Base-by-base conservation (phyloP, 2,329 filamentous ascomycete genomes). In the Alternaria arbusti region DNA sequence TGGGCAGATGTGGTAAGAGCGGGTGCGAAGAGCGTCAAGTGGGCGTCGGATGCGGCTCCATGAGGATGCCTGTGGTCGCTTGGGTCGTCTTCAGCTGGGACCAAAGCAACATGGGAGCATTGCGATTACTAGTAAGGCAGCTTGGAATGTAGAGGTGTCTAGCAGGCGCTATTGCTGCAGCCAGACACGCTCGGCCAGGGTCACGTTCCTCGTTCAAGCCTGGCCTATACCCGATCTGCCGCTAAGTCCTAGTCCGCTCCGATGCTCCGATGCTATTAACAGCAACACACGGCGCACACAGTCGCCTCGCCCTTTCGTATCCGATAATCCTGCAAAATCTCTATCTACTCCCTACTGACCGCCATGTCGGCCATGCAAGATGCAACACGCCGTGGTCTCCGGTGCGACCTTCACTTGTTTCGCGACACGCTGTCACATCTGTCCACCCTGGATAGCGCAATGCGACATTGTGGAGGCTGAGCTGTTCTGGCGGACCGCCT, bases 401-500 rank as follows among this genome's bases (percentile, higher is more conserved):
- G 55, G 54, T n/a, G 22, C 20, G 49, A 25, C 20, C 46, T 10
- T 46, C 12, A 49, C 15, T 25, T 17, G 54, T 45, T 47, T 44
- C 25, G 50, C 54, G 44, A 55, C 43, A 44, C 52, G 47, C 43
- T 55, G 60, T 57, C 63, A 52, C 20, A 23, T n/a, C 30, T 55
- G 49, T 44, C 52, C 25, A 50, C 36, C 54, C 52, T 43, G 56
- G 32, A 26, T 28, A 26, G 32, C 23, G 25, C 51, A 2, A 23
- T 50, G 57, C 47, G 28, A 60, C 60, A 52, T 57, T 49, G 30
- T 58, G 44, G 45, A 59, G 57, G 63, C 59, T 57, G 51, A 63
- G 55, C 52, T 59, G 54, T 57, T 52, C n/a, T 40, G 25, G 55
- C 56, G 47, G 60, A 62, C 60, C 60, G 49, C 55, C 12, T 59